phyloP scores from a whole-genome alignment of 192 early-diverging fungal species.

The Pecoramyces ruminantium region DNA sequence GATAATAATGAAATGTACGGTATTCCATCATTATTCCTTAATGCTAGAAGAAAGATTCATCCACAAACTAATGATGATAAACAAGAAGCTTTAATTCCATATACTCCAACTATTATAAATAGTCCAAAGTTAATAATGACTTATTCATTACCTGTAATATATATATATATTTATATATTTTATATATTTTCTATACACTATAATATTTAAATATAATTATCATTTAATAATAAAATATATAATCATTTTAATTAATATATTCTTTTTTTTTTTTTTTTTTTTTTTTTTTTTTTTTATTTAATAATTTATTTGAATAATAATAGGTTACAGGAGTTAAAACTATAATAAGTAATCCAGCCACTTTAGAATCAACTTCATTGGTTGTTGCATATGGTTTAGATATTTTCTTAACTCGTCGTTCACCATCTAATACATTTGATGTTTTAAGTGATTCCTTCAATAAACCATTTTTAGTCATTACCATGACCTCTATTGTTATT shows the following conservation, averaged over 20 bases:
- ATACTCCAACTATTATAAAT: conserved; percentile 47
- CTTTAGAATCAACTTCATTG: conserved; percentile 85
- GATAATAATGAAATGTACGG: conserved; percentile 37
- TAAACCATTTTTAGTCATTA: conserved; percentile 63
- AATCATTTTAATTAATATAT: too few relatives aligned
- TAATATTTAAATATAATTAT: too few relatives aligned
- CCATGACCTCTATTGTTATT: conserved; percentile 57
- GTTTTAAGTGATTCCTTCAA: conserved; percentile 82
- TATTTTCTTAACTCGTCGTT: conserved; percentile 65
- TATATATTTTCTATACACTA: too few relatives aligned
- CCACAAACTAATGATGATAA: conserved; percentile 61
- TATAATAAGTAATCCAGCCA: conserved; percentile 57
- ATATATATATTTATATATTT: background rate
- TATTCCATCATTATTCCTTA: conserved; percentile 53
- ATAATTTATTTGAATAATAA: conserved; percentile 1
- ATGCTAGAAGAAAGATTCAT: conserved; percentile 59
- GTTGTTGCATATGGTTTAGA: conserved; percentile 80
- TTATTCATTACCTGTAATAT: conserved; percentile 40
- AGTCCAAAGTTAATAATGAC: conserved; percentile 62
- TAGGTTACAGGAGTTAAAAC: conserved; percentile 41
- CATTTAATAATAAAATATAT: too few relatives aligned
- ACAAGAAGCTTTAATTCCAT: conserved; percentile 72
- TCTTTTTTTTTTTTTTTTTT: background rate
- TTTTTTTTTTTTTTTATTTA: background rate
- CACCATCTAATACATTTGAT: conserved; percentile 85